Evolutionary conservation across 495 filamentous ascomycete species (phyloP).

Genomic region (Tuber magnatum): DNA sequence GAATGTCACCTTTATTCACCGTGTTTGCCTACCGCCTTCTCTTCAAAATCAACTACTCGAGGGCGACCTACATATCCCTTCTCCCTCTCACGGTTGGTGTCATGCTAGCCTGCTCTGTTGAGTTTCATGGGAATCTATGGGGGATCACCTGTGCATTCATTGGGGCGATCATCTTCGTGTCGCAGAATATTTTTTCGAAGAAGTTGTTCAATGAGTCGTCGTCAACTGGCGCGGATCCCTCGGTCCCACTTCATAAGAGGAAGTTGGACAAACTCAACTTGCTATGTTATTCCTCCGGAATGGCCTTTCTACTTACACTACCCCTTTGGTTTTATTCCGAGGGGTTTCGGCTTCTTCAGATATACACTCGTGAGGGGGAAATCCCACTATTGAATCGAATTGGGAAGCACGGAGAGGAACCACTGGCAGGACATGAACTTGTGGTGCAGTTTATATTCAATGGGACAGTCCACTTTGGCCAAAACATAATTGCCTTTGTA

Average conservation of each 20-base stretch:
- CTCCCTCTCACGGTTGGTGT: slow-evolving; percentile 87
- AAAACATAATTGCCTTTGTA: slow-evolving; percentile 91
- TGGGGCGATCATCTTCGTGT: slow-evolving; percentile 89
- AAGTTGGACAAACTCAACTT: slow-evolving; percentile 97
- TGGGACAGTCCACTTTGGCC: slow-evolving; percentile 90
- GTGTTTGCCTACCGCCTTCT: slow-evolving; percentile 86
- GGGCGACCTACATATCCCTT: slow-evolving; percentile 83
- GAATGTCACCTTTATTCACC: slow-evolving; percentile 93
- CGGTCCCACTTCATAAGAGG: slow-evolving; percentile 49
- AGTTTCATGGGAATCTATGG: slow-evolving; percentile 76
- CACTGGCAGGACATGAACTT: slow-evolving; percentile 46
- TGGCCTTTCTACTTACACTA: slow-evolving; percentile 83
- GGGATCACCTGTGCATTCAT: slow-evolving; percentile 81
- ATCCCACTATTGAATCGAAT: slow-evolving; percentile 55
- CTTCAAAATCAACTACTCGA: slow-evolving; percentile 79
- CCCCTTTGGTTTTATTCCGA: slow-evolving; percentile 93
- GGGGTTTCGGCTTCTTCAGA: slow-evolving; percentile 64
- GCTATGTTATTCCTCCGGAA: slow-evolving; percentile 86
- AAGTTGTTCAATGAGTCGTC: slow-evolving; percentile 96
- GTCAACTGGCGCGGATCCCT: slow-evolving; percentile 61
- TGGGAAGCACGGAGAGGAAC: slow-evolving; percentile 58
- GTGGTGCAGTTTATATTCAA: slow-evolving; percentile 89
- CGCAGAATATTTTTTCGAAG: slow-evolving; percentile 98
- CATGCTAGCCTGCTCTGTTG: slow-evolving; percentile 87
- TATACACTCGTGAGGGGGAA: slow-evolving; percentile 58